Conservation (phyloP, 108 stramenopile genomes). For the Skeletonema costatum region DNA sequence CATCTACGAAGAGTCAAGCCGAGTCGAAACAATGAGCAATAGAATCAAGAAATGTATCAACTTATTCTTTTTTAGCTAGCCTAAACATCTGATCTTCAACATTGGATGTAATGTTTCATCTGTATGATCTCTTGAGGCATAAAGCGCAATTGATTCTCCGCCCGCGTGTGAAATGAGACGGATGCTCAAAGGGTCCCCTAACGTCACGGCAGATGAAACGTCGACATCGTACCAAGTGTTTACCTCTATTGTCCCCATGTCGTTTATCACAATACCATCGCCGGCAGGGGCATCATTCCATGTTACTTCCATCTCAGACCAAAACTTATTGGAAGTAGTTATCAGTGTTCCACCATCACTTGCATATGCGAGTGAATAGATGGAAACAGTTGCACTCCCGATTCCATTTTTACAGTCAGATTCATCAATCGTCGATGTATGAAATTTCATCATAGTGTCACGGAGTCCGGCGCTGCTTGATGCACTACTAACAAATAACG, state of each 20-base stretch:
- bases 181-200: slow-evolving; percentile 28
- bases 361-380: slow-evolving; percentile 18
- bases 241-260: slow-evolving; percentile 9
- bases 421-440: slow-evolving; percentile 21
- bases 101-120: slow-evolving; percentile 22
- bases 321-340: slow-evolving; percentile 21
- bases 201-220: slow-evolving; percentile 24
- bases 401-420: slow-evolving; percentile 24
- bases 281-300: slow-evolving; percentile 27
- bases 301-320: slow-evolving; percentile 23
- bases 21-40: too few species aligned
- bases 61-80: neutral
- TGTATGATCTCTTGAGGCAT: slow-evolving; percentile 23
- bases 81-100: slow-evolving; percentile 18
- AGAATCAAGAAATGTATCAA: neutral
- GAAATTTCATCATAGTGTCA: slow-evolving; percentile 28
- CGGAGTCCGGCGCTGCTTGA: slow-evolving; percentile 19
- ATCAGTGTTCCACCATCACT: slow-evolving; percentile 29
- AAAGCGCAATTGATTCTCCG: slow-evolving; percentile 17
- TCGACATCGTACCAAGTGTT: slow-evolving; percentile 35
- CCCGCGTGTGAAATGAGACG: slow-evolving; percentile 11
- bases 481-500: slow-evolving; percentile 28
- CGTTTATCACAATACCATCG: slow-evolving; percentile 28
- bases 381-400: slow-evolving; percentile 9
- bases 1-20: too few species aligned